Evolutionary conservation across 768 basidiomycete species (phyloP), one percentile per base, ranked within the genome.

Genomic region (Auricularia sp.): DNA sequence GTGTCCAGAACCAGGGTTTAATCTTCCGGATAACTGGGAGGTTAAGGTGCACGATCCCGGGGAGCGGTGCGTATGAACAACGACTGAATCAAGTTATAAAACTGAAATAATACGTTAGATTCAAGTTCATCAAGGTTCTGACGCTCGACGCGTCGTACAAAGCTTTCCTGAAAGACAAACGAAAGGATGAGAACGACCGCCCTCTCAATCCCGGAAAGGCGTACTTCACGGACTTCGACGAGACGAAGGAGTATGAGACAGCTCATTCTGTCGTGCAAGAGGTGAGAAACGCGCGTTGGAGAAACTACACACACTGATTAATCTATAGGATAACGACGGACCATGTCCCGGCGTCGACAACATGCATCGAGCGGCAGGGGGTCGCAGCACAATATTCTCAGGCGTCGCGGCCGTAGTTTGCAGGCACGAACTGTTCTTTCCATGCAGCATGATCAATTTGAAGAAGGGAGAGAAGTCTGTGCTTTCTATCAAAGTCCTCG

Each of bases 1-100:
- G n/a, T 68, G 8, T 36, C 35, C 11, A 63, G 64, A 33, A 51
- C 64, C 61, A 36, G 61, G 21, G n/a, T 62, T 36, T 56, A 70
- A 58, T 47, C 29, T 64, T 4, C n/a, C 59, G 6, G 36, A 65
- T 11, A 21, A 44, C 36, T 61, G 64, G 60, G 29, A 62, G 16
- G 18, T 5, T 5, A 10, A 51, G 10, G 6, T 51, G 10, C 10
- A 51, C 14, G 47, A 51, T 18, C 10, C 7, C 18, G 21, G 5
- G 16, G 16, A 51, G 18, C 10, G 16, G 47, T 51, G 39, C 8
- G 39, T 39, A 5, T 5, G 18, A 21, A 5, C 5, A 16, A 12
- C 7, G 16, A 51, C 47, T 18, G 14, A 5, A 51, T 51, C 23
- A 51, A 6, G 11, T 51, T 23, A 23, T 23, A 23, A 23, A 51